A percentile compares a stretch with the other conserved stretches of the same genome.
Evolutionary conservation across 2,329 filamentous ascomycete species (phyloP).

Genomic region (Delphinella strobiligena): DNA sequence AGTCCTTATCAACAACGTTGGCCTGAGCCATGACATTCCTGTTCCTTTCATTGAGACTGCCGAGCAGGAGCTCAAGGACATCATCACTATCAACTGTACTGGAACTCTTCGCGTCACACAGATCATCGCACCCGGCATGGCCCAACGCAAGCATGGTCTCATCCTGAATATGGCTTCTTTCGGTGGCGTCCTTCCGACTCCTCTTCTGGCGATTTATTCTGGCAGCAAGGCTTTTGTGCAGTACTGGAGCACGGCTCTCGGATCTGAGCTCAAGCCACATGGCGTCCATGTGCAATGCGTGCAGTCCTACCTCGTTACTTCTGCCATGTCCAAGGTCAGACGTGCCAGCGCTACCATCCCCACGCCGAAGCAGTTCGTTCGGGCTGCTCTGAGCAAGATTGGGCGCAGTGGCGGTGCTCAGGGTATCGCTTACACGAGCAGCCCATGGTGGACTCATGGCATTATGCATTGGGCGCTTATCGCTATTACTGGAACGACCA

Average conservation of each 20-base stretch:
- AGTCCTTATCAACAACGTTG: slow-evolving; percentile 93
- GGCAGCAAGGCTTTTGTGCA: slow-evolving; percentile 97
- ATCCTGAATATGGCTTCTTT: slow-evolving; percentile 97
- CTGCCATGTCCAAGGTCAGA: slow-evolving; percentile 93
- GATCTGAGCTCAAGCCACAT: slow-evolving; percentile 65
- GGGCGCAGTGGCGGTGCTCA: slow-evolving; percentile 68
- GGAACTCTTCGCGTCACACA: slow-evolving; percentile 83
- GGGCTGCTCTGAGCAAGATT: slow-evolving; percentile 64
- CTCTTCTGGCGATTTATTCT: slow-evolving; percentile 88
- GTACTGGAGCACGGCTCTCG: slow-evolving; percentile 83
- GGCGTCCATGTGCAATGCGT: slow-evolving; percentile 86
- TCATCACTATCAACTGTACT: slow-evolving; percentile 90
- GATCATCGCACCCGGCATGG: slow-evolving; percentile 72
- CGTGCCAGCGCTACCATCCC: slow-evolving; percentile 67
- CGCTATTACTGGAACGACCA: slow-evolving; percentile 47
- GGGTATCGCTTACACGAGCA: slow-evolving; percentile 69
- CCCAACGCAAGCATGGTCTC: slow-evolving; percentile 70
- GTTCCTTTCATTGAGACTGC: slow-evolving; percentile 75
- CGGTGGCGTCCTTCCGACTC: slow-evolving; percentile 82
- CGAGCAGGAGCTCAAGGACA: slow-evolving; percentile 69
- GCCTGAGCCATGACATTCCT: slow-evolving; percentile 85
- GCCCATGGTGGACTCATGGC: slow-evolving; percentile 87
- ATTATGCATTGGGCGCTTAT: slow-evolving; percentile 73
- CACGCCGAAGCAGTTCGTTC: slow-evolving; percentile 71
- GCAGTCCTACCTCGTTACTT: slow-evolving; percentile 84